Evolutionary conservation across 768 basidiomycete genomes (phyloP), one percentile per base, ranked within the genome.

Genomic region (Chiua virens): DNA sequence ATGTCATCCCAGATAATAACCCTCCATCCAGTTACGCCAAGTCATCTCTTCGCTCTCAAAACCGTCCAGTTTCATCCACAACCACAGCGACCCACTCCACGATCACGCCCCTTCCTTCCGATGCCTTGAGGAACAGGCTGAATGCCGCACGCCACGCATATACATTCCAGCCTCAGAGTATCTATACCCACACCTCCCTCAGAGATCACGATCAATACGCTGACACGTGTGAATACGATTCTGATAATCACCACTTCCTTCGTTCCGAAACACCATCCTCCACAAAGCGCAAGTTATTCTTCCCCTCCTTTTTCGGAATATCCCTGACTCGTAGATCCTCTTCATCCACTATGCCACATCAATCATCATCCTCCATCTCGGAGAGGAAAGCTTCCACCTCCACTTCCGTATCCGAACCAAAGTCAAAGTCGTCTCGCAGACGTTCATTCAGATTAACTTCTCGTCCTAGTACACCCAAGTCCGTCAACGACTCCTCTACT

Each of bases 51-150:
- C 77, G 83, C 20, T 62, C 70, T 50, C 72, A 73, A 52, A 83
- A 80, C 20, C 79, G 86, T 7, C 87, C 87, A 4, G 69, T 89
- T 21, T 87, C 86, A 3, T 79, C 82, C 20, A 82, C 80, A 0
- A 85, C 85, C 0, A 80, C 80, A 17, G 77, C 80, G 1, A 85
- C 85, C 3, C 79, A 80, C 59, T 75, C 79, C 18, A 86, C 85
- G 5, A 73, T 82, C 48, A 81, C 78, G 7, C 82, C 83, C n/a
- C 70, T 71, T 15, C 80, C 81, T 0, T 79, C 79, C 22, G 67
- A 81, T 69, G 39, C 49, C 20, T n/a, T 57, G 27, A 53, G 60
- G 51, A 58, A 54, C n/a, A 62, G 59, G 41, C 8, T 54, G 20
- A 50, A 52, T 15, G 48, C 42, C 30, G 44, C 42, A 11, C 63